Evolutionary conservation across 768 basidiomycete genomes (phyloP), one percentile per base, ranked within the genome.

Genomic region (Lentinus brumalis): DNA sequence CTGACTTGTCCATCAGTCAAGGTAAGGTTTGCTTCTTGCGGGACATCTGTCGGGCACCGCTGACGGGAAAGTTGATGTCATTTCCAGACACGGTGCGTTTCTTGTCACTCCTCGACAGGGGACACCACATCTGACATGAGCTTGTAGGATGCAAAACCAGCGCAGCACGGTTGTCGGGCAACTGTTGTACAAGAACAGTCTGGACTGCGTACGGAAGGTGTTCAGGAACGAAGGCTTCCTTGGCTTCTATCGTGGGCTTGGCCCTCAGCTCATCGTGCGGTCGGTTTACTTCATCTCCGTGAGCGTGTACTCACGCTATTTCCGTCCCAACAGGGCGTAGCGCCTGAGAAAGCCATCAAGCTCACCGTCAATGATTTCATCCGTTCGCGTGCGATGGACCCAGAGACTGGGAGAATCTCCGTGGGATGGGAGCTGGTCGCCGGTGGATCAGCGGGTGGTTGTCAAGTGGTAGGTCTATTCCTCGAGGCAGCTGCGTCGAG

Each of bases 321-420:
- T 47, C 16, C 35, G 44, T 10, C 42, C 35, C 45, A 21, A 10
- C 44, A 96, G 94, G 94, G 94, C 61, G 93, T 97, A 51, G 94
- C 94, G 38, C 94, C 94, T 11, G 94, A 97, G 75, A 97, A 97
- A 78, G 97, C 97, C 11, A 97, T 99, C 76, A 99, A 99, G 74
- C 77, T 99, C 62, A 97, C 97, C 2, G 90, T 99, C 50, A 98
- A 98, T 77, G 96, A 97, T 71, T 76, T 96, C 57, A 81, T 99
- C 26, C 87, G 97, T 38, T 80, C 84, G 29, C 83, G 85, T 53
- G 87, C 88, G 10, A 96, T 86, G 76, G 95, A 99, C 75, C 93
- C 95, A 26, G 94, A 96, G 74, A 99, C 97, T 10, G 97, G 97
- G 12, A 84, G 94, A 56, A 99, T 99, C 74, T 85, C 88, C 59